Evolutionary conservation across 2,329 filamentous ascomycete species (phyloP).

Genomic region (Clonostachys chloroleuca): DNA sequence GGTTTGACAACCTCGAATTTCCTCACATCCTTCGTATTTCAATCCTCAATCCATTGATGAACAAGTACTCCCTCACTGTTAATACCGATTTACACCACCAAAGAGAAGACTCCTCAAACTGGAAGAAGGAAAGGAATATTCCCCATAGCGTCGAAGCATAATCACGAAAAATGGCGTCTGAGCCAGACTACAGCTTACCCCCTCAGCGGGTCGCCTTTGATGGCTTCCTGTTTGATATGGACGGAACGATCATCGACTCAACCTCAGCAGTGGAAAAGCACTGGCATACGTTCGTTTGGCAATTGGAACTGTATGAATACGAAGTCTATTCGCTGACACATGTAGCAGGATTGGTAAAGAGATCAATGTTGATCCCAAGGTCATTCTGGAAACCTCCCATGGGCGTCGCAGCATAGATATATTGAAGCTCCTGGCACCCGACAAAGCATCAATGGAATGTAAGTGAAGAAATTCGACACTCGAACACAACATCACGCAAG

Average conservation of each 20-base stretch:
- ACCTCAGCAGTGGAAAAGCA: slow-evolving; percentile 74
- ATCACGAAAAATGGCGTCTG: slow-evolving; percentile 10
- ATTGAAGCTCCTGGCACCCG: slow-evolving; percentile 71
- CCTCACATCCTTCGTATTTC: too few relatives aligned
- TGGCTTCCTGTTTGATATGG: slow-evolving; percentile 69
- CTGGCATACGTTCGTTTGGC: slow-evolving; percentile 58
- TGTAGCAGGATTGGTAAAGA: slow-evolving; percentile 66
- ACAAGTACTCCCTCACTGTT: too few relatives aligned
- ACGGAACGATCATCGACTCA: slow-evolving; percentile 80
- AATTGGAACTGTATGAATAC: neutral
- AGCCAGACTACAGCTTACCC: slow-evolving; percentile 27
- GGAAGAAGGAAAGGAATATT: neutral
- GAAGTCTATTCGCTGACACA: neutral
- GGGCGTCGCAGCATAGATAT: slow-evolving; percentile 87
- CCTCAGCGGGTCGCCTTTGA: slow-evolving; percentile 43
- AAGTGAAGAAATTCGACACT: slow-evolving; percentile 30
- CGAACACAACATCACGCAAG: too few relatives aligned
- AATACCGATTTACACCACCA: too few relatives aligned
- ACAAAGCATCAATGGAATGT: slow-evolving; percentile 93
- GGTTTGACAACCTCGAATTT: too few relatives aligned
- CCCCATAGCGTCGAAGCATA: neutral
- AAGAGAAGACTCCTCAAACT: too few relatives aligned
- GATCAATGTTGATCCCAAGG: slow-evolving; percentile 77
- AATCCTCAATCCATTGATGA: too few relatives aligned
- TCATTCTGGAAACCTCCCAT: slow-evolving; percentile 87